phyloP scores from a whole-genome alignment of 2,329 filamentous ascomycete species.

The Cladophialophora chaetospira region DNA sequence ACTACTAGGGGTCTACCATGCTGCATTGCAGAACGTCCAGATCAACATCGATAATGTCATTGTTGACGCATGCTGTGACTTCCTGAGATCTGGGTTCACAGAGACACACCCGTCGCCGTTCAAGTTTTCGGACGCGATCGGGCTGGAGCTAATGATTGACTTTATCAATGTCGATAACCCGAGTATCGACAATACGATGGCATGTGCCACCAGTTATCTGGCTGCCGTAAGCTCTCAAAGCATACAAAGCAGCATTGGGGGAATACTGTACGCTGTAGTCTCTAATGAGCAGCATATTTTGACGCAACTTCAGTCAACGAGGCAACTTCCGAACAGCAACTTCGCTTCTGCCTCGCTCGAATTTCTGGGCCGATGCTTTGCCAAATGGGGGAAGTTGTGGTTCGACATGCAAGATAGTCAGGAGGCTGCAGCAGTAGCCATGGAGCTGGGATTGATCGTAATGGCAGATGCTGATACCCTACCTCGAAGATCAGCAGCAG shows the following conservation, averaged over 20 bases:
- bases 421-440: conserved; percentile 38
- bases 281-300: conserved; percentile 40
- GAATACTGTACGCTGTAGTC: conserved; percentile 34
- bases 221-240: conserved; percentile 40
- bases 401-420: conserved; percentile 39
- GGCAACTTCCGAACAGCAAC: conserved; percentile 39
- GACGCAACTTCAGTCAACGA: conserved; percentile 1
- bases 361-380: conserved; percentile 46
- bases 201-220: conserved; percentile 49
- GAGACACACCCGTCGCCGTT: conserved; percentile 45
- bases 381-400: conserved; percentile 44
- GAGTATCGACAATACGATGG: conserved; percentile 48
- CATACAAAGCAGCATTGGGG: conserved; percentile 41
- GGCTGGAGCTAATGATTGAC: conserved; percentile 43
- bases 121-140: conserved; percentile 46
- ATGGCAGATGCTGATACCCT: conserved; percentile 47
- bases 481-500: conserved; percentile 49
- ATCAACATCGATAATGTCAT: conserved; percentile 40
- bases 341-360: conserved; percentile 49
- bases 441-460: conserved; percentile 46
- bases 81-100: conserved; percentile 50
- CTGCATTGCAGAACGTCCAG: conserved; percentile 44
- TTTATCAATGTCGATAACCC: conserved; percentile 43
- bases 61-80: conserved; percentile 49
- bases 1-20: conserved; percentile 21